Percentiles rank a stretch among this genome's conserved stretches.
Conservation (phyloP, 1,139 yeast genomes). For the Geotrichum siamense region DNA sequence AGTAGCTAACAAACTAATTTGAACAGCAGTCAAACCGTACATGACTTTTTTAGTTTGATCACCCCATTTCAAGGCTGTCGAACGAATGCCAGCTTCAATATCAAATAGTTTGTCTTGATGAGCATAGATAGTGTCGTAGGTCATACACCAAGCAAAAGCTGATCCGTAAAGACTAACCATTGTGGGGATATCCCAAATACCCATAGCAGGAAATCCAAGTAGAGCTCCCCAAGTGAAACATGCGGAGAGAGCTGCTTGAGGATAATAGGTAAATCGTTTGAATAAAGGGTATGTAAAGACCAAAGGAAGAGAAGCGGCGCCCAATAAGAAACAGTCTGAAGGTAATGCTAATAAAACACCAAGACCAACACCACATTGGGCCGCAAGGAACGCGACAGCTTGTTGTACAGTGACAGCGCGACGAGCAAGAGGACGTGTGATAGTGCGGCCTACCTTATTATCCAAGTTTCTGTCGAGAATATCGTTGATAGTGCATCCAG, state of each 20-base stretch:
- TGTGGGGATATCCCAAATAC: conserved; percentile 61
- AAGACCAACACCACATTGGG: conserved; percentile 70
- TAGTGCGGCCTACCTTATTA: conserved; percentile 76
- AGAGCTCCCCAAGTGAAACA: conserved; percentile 96
- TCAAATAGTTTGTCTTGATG: conserved; percentile 94
- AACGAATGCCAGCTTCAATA: conserved; percentile 80
- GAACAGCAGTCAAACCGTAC: conserved; percentile 56
- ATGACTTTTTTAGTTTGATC: conserved; percentile 63
- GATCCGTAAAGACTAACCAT: conserved; percentile 74
- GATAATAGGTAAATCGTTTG: conserved; percentile 90
- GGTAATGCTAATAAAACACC: conserved; percentile 70
- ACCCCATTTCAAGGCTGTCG: conserved; percentile 94
- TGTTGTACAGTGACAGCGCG: conserved; percentile 67
- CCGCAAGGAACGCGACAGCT: conserved; percentile 69
- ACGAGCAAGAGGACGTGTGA: conserved; percentile 84
- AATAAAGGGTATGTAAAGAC: conserved; percentile 87
- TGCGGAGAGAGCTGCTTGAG: conserved; percentile 73
- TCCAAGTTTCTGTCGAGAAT: conserved; percentile 78
- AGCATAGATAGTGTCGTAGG: conserved; percentile 92
- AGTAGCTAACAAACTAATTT: conserved; percentile 53
- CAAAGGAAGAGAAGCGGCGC: conserved; percentile 71
- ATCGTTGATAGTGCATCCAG: conserved; percentile 95
- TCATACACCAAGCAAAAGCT: conserved; percentile 87
- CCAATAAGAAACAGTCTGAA: conserved; percentile 70
- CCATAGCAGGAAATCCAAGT: conserved; percentile 94